Conservation (phyloP, 495 filamentous ascomycete genomes). For the Filosporella fistucella region DNA sequence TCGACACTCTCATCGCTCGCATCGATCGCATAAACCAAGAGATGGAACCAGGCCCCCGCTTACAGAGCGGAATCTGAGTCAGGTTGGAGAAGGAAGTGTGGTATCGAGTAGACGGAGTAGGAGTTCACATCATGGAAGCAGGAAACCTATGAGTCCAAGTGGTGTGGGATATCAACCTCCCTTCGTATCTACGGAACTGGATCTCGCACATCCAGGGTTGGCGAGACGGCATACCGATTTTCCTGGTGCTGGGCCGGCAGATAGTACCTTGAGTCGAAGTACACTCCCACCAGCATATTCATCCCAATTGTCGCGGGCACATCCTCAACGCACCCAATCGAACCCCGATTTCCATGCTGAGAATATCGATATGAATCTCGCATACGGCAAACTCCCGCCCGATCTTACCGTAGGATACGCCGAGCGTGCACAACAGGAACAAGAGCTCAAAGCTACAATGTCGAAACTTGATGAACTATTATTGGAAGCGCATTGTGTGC, state of each 20-base stretch:
- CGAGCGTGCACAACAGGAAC: slow-evolving; percentile 39
- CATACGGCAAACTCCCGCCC: slow-evolving; percentile 63
- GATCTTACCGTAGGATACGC: slow-evolving; percentile 24
- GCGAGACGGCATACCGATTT: slow-evolving; percentile 23
- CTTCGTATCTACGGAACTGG: slow-evolving; percentile 31
- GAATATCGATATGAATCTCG: slow-evolving; percentile 80
- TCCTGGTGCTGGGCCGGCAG: slow-evolving; percentile 1
- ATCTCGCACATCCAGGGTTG: slow-evolving; percentile 13
- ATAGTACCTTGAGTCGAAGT: slow-evolving; percentile 21
- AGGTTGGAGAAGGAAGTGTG: slow-evolving; percentile 22
- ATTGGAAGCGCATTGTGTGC: slow-evolving; percentile 81
- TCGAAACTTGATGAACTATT: slow-evolving; percentile 65
- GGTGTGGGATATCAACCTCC: slow-evolving; percentile 29
- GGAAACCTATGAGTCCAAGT: slow-evolving; percentile 2
- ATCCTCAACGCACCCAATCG: slow-evolving; percentile 29
- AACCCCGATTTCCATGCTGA: slow-evolving; percentile 40
- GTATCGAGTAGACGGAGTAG: slow-evolving; percentile 14
- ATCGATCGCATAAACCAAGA: slow-evolving; percentile 13
- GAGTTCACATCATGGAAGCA: slow-evolving; percentile 16
- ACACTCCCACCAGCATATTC: slow-evolving; percentile 14
- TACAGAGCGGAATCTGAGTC: slow-evolving; percentile 14
- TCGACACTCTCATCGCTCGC: slow-evolving; percentile 23
- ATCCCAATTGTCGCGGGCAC: slow-evolving; percentile 1
- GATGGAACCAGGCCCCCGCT: slow-evolving; percentile 18
- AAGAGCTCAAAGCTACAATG: slow-evolving; percentile 61